Base-by-base conservation (phyloP, 73 alveolate species). In the Uronychia setigera region DNA sequence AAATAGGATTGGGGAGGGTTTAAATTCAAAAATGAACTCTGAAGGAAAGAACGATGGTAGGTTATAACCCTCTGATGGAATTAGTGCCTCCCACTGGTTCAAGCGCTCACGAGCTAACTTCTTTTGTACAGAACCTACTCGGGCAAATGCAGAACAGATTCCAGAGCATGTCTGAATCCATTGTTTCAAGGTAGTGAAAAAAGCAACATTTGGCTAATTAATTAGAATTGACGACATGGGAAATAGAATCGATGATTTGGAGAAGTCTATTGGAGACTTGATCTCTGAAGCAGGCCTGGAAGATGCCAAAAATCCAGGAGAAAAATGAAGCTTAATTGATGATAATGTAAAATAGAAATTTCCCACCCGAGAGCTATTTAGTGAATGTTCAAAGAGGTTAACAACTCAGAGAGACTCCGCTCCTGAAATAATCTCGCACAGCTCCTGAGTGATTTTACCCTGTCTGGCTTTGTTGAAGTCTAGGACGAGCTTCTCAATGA, bases 371-470 rank as follows among this genome's bases (percentile, higher is more conserved):
- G n/a, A n/a, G n/a, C n/a, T n/a, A n/a, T n/a, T n/a, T n/a, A n/a
- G n/a, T n/a, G n/a, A n/a, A n/a, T n/a, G 67, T 46, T 46, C 67
- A 19, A 46, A 46, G 19, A 19, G 67, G 67, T 46, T 35, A 33
- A 30, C 26, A 31, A 27, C 28, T 91, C 96, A 94, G 60, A 95
- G 92, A 34, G 98, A 97, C 28, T 95, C 83, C 46, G 99, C 98
- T 34, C 99, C 99, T 32, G 99, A 94, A 87, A 96, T 94, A 84
- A 96, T 94, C 87, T 96, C 99, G 82, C 91, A 85, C 84, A 96
- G 88, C 87, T 96, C 99, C 92, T 87, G 88, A 76, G 99, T 95
- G 75, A 95, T 95, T 74, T 90, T 85, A 34, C 94, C 94, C 90
- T 95, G 95, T 80, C 99, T 92, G 33, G 96, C 99, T 86, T 94